These are phyloP conservation scores for Bolboschoenoplectus hybrid DNA, from an alignment of 202 grass and related monocot species.

Conservation along the genomic window DNA sequence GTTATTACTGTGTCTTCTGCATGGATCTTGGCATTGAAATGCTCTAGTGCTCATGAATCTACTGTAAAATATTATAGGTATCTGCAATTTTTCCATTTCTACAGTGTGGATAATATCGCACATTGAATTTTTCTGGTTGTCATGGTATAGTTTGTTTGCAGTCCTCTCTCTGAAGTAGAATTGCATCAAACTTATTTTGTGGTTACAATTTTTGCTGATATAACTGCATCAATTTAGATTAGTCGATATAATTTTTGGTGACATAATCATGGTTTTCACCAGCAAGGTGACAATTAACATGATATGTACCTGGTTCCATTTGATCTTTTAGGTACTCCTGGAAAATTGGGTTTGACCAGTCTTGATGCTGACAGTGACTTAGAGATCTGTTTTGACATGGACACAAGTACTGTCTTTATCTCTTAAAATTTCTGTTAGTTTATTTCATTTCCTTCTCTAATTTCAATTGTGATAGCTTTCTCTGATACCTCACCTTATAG, in stretches of 20 bases:
- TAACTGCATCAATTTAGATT: not conserved
- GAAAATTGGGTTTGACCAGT: not conserved
- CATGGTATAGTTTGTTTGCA: not conserved
- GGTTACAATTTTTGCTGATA: not conserved
- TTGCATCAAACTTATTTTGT: not conserved
- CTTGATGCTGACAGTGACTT: conserved; percentile 14
- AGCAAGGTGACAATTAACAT: not conserved
- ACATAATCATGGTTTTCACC: not conserved
- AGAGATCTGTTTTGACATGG: conserved; percentile 4
- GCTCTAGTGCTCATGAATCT: not conserved
- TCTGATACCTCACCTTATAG: not conserved
- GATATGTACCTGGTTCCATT: not conserved
- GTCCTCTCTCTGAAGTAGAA: not conserved
- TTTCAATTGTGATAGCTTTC: not conserved
- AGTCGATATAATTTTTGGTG: not conserved
- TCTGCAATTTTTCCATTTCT: not conserved
- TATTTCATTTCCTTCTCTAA: not conserved
- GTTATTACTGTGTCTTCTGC: not conserved
- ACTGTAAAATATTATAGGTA: not conserved
- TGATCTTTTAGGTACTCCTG: conserved; percentile 24
- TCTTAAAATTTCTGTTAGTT: not conserved
- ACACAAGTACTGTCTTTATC: not conserved
- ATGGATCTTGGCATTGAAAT: not conserved
- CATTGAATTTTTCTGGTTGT: not conserved
- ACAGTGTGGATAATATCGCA: not conserved